Base-by-base conservation (phyloP, 2,329 filamentous ascomycete genomes). In the Botrytis paeoniae region DNA sequence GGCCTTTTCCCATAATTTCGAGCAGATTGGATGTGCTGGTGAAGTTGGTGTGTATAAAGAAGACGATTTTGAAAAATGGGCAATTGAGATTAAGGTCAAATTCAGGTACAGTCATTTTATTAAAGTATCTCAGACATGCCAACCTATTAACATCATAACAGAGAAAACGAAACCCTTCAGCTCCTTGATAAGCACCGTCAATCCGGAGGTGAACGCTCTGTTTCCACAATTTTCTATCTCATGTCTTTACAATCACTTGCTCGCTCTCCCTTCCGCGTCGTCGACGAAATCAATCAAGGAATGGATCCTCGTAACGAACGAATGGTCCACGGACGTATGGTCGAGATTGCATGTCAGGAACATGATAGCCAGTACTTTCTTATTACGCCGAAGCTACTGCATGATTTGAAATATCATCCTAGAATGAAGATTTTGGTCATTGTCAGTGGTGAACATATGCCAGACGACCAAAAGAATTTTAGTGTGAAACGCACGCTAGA, bases 241-340 rank as follows among this genome's bases (percentile, higher is more conserved):
- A 98, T 99, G 95, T 94, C 96, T 8, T 88, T 99, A 39, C 96
- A 99, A 82, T 93, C 93, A 68, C 91, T 99, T 79, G 95, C 96
- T 25, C 92, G 94, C 79, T 94, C 95, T 5, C 96, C 96, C 1
- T 99, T 99, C 88, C 94, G 96, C 70, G 95, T 99, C 68, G 96
- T 99, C 74, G 96, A 99, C 83, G 96, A 99, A 84, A 99, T 99
- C 86, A 99, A 99, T 81, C 96, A 99, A 84, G 96, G 96, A 77
- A 99, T 99, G 96, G 96, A 99, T 82, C 96, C 95, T 61, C 91
- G 96, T 79, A 99, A 99, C 83, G 96, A 99, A 83, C 93, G 96
- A 78, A 97, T 98, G 89, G 95, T 99, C 25, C 96, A 99, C 83
- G 94, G 95, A 81, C 93, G 96, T 76, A 97, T 99, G 92, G 96